Evolutionary conservation across 306 rosid genomes (phyloP).

Genomic region (Quercus aquifolioides): DNA sequence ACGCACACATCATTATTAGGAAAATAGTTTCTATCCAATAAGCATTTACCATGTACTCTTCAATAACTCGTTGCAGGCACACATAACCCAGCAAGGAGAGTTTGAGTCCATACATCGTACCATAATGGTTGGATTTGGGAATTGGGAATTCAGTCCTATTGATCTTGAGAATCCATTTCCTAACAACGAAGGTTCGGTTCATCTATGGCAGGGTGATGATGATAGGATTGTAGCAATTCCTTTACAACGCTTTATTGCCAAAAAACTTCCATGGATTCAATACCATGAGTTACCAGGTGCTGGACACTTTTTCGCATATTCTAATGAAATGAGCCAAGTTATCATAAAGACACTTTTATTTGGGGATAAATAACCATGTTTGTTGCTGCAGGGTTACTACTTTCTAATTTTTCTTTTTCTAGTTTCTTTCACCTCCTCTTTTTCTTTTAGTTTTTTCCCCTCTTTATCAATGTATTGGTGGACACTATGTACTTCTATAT

Average conservation of each 20-base stretch:
- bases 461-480: no score
- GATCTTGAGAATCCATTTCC: constrained; percentile 54
- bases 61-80: constrained; percentile 21
- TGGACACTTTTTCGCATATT: constrained; percentile 48
- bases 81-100: constrained; percentile 51
- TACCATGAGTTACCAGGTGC: constrained; percentile 66
- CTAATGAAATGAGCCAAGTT: constrained; percentile 21
- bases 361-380: constrained; percentile 14
- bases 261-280: constrained; percentile 63
- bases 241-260: constrained; percentile 45
- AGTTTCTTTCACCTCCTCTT: no score
- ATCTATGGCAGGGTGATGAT: constrained; percentile 71
- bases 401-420: not conserved
- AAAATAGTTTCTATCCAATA: no score
- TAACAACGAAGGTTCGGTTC: constrained; percentile 39
- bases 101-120: constrained; percentile 53
- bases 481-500: no score
- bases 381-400: not conserved
- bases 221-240: constrained; percentile 39
- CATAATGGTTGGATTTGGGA: constrained; percentile 50
- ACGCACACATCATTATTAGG: no score
- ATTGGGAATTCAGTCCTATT: constrained; percentile 59
- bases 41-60: no score
- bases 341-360: constrained; percentile 33
- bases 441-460: no score